phyloP scores from a whole-genome alignment of 148 eudicot species.

The Vaccinium vitisidaea region DNA sequence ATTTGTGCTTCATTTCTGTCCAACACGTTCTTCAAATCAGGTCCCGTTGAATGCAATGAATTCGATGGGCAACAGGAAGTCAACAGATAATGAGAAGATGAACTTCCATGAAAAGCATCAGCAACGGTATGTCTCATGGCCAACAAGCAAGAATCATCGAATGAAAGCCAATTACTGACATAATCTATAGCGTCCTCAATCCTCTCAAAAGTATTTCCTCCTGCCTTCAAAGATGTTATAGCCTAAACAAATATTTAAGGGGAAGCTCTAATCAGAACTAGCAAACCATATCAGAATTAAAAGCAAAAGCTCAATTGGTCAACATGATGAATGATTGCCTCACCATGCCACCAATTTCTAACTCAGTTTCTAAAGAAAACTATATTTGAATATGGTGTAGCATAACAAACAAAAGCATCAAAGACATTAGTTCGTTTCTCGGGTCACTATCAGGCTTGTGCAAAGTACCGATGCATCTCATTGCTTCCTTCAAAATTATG shows the following conservation, averaged over 20 bases:
- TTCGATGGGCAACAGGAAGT: slow-evolving; percentile 28
- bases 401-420: background rate
- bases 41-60: slow-evolving; percentile 36
- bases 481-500: background rate
- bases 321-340: slow-evolving; percentile 4
- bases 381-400: background rate
- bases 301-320: background rate
- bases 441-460: background rate
- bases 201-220: too few relatives aligned
- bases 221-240: too few relatives aligned
- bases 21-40: slow-evolving; percentile 38
- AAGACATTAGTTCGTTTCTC: background rate
- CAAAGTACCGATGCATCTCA: background rate
- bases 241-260: too few relatives aligned
- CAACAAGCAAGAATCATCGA: slow-evolving; percentile 46
- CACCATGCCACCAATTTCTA: background rate
- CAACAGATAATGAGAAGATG: slow-evolving; percentile 27
- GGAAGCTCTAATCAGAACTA: too few relatives aligned
- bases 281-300: background rate
- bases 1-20: slow-evolving; percentile 38
- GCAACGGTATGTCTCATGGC: slow-evolving; percentile 22
- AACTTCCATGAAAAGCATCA: slow-evolving; percentile 30
- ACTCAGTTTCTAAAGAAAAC: background rate
- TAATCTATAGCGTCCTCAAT: slow-evolving; percentile 36
- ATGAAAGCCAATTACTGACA: slow-evolving; percentile 50